A percentile compares a stretch with the other conserved stretches of the same genome.
phyloP scores from a whole-genome alignment of 2,329 filamentous ascomycete species.

The Fusarium oxysporum region DNA sequence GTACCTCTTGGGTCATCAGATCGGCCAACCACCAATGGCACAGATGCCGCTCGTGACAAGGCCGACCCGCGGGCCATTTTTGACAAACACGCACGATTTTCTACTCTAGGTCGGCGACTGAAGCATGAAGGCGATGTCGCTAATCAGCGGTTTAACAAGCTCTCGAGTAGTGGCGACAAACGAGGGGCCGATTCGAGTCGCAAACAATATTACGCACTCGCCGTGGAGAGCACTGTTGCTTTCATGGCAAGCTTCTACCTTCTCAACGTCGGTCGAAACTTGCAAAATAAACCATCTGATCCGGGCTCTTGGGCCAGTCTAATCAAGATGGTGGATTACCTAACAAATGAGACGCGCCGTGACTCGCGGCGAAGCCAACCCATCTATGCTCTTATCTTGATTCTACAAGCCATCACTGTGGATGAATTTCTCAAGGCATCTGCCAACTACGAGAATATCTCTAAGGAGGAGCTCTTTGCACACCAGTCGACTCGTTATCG shows the following conservation, averaged over 20 bases:
- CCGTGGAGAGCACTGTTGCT: conserved; percentile 62
- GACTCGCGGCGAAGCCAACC: conserved; percentile 52
- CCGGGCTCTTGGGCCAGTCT: conserved; percentile 57
- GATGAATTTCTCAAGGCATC: conserved; percentile 60
- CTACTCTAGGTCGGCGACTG: conserved; percentile 59
- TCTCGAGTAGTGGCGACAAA: conserved; percentile 38
- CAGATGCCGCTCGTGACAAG: conserved; percentile 45
- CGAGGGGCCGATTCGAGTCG: conserved; percentile 49
- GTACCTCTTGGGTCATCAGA: conserved; percentile 44
- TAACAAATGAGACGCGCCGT: conserved; percentile 55
- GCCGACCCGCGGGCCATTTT: conserved; percentile 46
- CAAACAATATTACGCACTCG: conserved; percentile 57
- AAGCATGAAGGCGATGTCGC: conserved; percentile 66
- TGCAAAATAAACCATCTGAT: conserved; percentile 59
- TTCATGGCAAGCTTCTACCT: conserved; percentile 67
- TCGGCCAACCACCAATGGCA: conserved; percentile 48
- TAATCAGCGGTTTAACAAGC: conserved; percentile 49
- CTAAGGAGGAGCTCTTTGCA: conserved; percentile 38
- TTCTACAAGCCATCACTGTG: conserved; percentile 58
- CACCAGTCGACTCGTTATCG: conserved; percentile 45
- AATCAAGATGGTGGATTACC: conserved; percentile 56
- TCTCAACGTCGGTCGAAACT: conserved; percentile 57
- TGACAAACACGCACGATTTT: conserved; percentile 54
- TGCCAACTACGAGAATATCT: conserved; percentile 39
- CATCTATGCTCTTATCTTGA: conserved; percentile 55